Evolutionary conservation across 2,329 filamentous ascomycete species (phyloP), one percentile per base, ranked within the genome.

Genomic region (Colletotrichum sp.): DNA sequence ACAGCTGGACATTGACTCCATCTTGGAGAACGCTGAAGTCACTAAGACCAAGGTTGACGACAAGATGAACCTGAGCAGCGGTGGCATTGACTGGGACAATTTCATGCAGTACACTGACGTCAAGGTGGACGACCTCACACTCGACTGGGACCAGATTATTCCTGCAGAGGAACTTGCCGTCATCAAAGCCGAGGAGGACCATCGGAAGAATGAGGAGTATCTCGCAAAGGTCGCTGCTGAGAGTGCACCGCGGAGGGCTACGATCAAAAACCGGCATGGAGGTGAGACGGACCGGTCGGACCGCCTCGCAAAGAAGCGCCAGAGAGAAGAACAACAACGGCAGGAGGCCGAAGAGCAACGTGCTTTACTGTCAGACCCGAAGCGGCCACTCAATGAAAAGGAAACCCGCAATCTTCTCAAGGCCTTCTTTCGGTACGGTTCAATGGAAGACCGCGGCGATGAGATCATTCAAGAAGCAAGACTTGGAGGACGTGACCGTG

Each of bases 141-240:
- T 98, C 30, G 96, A 97, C 79, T 99, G 97, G 97, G 97, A 99
- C 80, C 94, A 98, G 79, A 99, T 99, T 80, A 98, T 99, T 79
- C 97, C 97, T 1, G 96, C 96, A 75, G 96, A 98, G 9, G 93
- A 98, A 80, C 90, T 99, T 21, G 96, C 96, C 18, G 93, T 93
- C 76, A 94, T 98, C 85, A 98, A 97, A 83, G 93, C 93, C 0
- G 95, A 98, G 66, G 96, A 98, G 80, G 94, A 97, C 79, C 93
- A 94, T 83, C 94, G 94, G 81, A 92, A 94, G 71, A 92, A 98
- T 71, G 95, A 96, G 16, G 92, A 94, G 62, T 97, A 97, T 78
- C 91, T 98, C 2, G 94, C 93, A 30, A 93, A 94, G 80, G 91
- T 97, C 62, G 92, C 97, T 71, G 95, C 97, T 78, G 94, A 97